phyloP scores from a whole-genome alignment of 2,329 filamentous ascomycete genomes.

The Cadophora malorum region DNA sequence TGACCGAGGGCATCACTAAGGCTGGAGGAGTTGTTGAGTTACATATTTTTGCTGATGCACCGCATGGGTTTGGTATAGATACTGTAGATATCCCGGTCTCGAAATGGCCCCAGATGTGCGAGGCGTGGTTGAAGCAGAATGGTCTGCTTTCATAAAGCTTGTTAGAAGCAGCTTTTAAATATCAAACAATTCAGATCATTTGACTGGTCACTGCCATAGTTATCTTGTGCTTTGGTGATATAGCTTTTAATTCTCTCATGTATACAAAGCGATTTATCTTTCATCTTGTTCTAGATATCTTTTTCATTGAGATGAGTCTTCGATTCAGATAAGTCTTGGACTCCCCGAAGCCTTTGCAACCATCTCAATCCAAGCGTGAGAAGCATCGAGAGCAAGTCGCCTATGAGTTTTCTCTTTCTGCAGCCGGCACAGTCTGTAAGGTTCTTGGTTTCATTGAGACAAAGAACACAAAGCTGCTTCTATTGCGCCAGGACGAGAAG shows the following conservation, averaged over 20 bases:
- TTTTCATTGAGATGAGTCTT: too few species aligned
- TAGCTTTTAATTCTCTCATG: too few species aligned
- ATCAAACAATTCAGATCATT: too few species aligned
- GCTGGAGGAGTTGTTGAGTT: constrained; percentile 22
- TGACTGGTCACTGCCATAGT: too few species aligned
- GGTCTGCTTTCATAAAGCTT: not conserved
- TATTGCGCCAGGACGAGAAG: not conserved
- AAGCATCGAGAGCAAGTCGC: too few species aligned
- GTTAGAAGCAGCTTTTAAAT: too few species aligned
- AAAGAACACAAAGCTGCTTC: not conserved
- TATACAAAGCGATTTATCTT: too few species aligned
- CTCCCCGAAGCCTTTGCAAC: too few species aligned
- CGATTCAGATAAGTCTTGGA: too few species aligned
- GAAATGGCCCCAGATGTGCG: constrained; percentile 20
- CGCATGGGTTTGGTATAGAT: constrained; percentile 23
- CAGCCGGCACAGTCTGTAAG: not conserved
- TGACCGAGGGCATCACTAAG: constrained; percentile 13
- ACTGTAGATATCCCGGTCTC: constrained; percentile 15
- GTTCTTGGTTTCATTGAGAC: not conserved
- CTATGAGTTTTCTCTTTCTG: not conserved
- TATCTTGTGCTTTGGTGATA: too few species aligned
- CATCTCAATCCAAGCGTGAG: too few species aligned
- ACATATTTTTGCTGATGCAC: constrained; percentile 23
- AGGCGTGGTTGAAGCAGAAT: constrained; percentile 22
- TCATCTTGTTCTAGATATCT: too few species aligned